phyloP scores from a whole-genome alignment of 1,284 basidiomycete genomes.

The Ganoderma meredithae region DNA sequence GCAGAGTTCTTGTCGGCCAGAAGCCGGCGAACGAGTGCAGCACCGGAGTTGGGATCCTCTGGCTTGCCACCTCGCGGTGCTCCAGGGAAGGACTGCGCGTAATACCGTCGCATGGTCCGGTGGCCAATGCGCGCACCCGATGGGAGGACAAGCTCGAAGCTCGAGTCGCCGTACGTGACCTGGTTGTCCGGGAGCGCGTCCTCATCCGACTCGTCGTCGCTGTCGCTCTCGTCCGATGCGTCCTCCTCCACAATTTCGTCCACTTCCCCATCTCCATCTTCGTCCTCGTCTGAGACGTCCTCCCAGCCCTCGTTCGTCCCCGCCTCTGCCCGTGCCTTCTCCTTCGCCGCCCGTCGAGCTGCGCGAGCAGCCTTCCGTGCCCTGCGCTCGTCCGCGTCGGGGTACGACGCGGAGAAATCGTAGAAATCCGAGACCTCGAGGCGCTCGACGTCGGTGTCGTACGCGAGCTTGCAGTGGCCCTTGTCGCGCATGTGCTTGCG shows the following conservation, averaged over 20 bases:
- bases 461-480: constrained; percentile 95
- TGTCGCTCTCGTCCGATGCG: constrained; percentile 41
- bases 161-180: constrained; percentile 76
- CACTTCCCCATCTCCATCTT: constrained; percentile 57
- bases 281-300: constrained; percentile 57
- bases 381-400: constrained; percentile 54
- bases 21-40: constrained; percentile 76
- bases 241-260: constrained; percentile 59
- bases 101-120: constrained; percentile 87
- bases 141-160: constrained; percentile 93
- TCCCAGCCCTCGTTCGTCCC: constrained; percentile 69
- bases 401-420: constrained; percentile 88
- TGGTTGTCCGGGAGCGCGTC: constrained; percentile 60
- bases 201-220: constrained; percentile 43
- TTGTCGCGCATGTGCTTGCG: constrained; percentile 96
- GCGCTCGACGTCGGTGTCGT: constrained; percentile 82
- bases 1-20: constrained; percentile 84
- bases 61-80: constrained; percentile 44
- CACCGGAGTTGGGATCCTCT: constrained; percentile 73
- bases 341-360: constrained; percentile 38
- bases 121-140: constrained; percentile 95
- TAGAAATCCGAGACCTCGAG: constrained; percentile 95
- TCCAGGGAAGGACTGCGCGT: constrained; percentile 80
- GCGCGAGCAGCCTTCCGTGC: constrained; percentile 42
- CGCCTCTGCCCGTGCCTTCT: constrained; percentile 47